Percentiles rank a stretch among this genome's conserved stretches.
Evolutionary conservation across 768 basidiomycete species (phyloP).

Genomic region (Lactarius pseudohatsudake): DNA sequence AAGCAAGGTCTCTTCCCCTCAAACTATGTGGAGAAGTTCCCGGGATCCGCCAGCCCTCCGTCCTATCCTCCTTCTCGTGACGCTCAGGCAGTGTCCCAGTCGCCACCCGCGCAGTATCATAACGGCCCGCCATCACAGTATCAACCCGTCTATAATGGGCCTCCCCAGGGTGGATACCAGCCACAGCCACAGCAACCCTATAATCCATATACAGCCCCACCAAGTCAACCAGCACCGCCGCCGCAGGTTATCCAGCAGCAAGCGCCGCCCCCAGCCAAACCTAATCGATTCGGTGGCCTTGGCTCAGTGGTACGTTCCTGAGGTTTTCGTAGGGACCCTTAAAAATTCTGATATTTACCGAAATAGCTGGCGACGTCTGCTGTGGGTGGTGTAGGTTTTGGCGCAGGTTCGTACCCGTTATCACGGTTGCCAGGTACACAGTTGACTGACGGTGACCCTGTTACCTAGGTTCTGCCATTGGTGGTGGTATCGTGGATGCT

Average conservation of each 20-base stretch:
- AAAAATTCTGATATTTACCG: background rate
- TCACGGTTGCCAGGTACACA: background rate
- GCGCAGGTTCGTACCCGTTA: slow-evolving; percentile 53
- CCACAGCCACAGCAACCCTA: slow-evolving; percentile 30
- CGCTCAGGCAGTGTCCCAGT: slow-evolving; percentile 3
- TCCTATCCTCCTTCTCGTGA: slow-evolving; percentile 28
- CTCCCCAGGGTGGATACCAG: slow-evolving; percentile 29
- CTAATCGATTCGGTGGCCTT: slow-evolving; percentile 22
- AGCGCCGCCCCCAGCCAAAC: slow-evolving; percentile 30
- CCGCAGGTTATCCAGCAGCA: slow-evolving; percentile 29
- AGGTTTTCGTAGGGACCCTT: background rate
- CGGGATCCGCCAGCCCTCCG: slow-evolving; percentile 27
- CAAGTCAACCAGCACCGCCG: slow-evolving; percentile 30
- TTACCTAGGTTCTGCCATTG: slow-evolving; percentile 48
- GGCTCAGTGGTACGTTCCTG: slow-evolving; percentile 19
- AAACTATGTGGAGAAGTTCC: slow-evolving; percentile 65
- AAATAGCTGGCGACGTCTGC: slow-evolving; percentile 40
- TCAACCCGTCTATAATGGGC: slow-evolving; percentile 36
- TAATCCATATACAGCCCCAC: slow-evolving; percentile 27
- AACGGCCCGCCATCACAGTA: slow-evolving; percentile 40
- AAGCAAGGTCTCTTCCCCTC: slow-evolving; percentile 77
- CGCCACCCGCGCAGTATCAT: slow-evolving; percentile 25
- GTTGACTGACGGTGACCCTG: slow-evolving; percentile 7
- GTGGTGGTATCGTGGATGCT: slow-evolving; percentile 48
- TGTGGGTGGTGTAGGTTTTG: slow-evolving; percentile 72